Base-by-base conservation (phyloP, 2,329 filamentous ascomycete genomes). In the Aspergillus latus region DNA sequence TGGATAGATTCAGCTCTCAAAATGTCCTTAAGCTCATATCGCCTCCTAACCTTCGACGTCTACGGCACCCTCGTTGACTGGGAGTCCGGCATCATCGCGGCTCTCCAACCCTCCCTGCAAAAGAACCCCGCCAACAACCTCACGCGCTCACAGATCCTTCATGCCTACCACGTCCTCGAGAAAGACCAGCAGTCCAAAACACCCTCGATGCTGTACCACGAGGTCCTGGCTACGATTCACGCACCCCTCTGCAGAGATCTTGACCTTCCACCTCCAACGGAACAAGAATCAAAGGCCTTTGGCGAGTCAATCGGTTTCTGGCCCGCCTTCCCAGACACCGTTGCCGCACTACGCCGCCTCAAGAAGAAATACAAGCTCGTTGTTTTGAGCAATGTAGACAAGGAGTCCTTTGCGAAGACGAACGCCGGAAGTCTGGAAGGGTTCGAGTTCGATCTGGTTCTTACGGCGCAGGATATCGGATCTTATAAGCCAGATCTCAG, bases 1-100 rank as follows among this genome's bases (percentile, higher is more conserved):
- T 13, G 34, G 13, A 5, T 37, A 37, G 32, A 7, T 34, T 15
- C 29, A n/a, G 26, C 7, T 1, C 7, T 2, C 1, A 52, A 5
- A 46, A 71, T 70, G 67, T 55, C 66, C 64, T 65, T 7, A 66
- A 74, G n/a, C 28, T 15, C 30, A 52, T 81, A 78, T 68, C 74
- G 73, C 26, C 72, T 83, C 57, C 82, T 90, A 49, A 86, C 84
- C 65, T 91, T 92, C 73, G 89, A 93, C 73, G 85, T 88, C 76
- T 92, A 89, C 71, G 88, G 89, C 70, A 93, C 89, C 0, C 80
- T 92, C 3, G 84, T 92, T 58, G 88, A 92, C 76, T 91, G 88
- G 88, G 87, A 91, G 70, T 69, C 76, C n/a, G 88, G 88, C 57
- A 81, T 90, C 55, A 72, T 81, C 50, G 62, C 72, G 2, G 78